Evolutionary conservation across 306 rosid genomes (phyloP).

Genomic region (Vachellia collinsii): DNA sequence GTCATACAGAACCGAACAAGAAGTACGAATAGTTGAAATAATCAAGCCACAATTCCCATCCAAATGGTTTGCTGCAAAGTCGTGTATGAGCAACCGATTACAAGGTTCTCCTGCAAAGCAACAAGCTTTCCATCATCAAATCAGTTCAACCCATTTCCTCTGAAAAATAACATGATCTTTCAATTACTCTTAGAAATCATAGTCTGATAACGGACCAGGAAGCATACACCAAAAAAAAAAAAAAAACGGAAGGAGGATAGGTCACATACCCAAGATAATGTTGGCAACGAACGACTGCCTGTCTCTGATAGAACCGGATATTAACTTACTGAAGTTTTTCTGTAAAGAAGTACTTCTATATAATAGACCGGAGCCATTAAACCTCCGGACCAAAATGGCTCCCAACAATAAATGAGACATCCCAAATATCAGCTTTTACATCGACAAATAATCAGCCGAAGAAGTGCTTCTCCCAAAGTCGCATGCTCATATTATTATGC

Average conservation of each 20-base stretch:
- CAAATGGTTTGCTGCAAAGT: neutral
- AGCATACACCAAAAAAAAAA: neutral
- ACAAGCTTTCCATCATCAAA: slow-evolving; percentile 21
- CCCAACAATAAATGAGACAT: slow-evolving; percentile 38
- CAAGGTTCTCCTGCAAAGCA: slow-evolving; percentile 18
- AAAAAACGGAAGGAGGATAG: neutral
- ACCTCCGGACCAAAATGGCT: slow-evolving; percentile 25
- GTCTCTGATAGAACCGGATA: neutral
- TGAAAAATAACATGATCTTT: neutral
- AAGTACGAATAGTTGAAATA: slow-evolving; percentile 10
- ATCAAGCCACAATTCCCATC: slow-evolving; percentile 5
- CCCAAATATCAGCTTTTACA: slow-evolving; percentile 11
- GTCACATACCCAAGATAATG: slow-evolving; percentile 11
- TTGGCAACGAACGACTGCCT: slow-evolving; percentile 8
- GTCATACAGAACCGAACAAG: slow-evolving; percentile 7
- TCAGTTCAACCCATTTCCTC: neutral
- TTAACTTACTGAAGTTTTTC: slow-evolving; percentile 6
- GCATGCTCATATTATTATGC: neutral
- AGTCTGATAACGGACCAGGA: neutral
- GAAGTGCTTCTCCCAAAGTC: neutral
- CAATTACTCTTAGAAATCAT: neutral
- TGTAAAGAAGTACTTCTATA: neutral
- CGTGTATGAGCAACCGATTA: neutral
- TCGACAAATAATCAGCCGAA: neutral
- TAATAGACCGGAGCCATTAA: slow-evolving; percentile 11